Evolutionary conservation across 129 eudicot genomes (phyloP).

Genomic region (Solidago caesia): DNA sequence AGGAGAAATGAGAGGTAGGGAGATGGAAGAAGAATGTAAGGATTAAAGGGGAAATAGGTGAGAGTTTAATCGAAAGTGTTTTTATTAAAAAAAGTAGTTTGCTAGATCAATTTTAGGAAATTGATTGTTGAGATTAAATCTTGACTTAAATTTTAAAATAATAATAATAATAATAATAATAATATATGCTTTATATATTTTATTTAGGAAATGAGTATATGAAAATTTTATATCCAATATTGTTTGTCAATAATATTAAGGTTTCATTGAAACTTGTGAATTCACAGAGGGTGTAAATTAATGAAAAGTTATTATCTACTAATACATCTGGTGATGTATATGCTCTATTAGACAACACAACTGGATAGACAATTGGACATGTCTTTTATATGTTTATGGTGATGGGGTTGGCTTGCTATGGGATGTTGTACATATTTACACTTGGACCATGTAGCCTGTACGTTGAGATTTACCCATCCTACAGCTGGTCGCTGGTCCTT

Average conservation of each 20-base stretch:
- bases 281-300: background rate
- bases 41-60: too few relatives aligned
- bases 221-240: background rate
- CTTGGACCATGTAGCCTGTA: conserved; percentile 15
- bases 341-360: conserved; percentile 16
- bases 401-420: conserved; percentile 23
- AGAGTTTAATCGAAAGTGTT: too few relatives aligned
- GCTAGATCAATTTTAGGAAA: too few relatives aligned
- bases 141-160: too few relatives aligned
- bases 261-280: background rate
- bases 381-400: conserved; percentile 17
- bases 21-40: too few relatives aligned
- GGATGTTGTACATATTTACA: conserved; percentile 15
- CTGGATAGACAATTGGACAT: conserved; percentile 1
- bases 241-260: background rate
- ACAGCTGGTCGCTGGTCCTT: conserved; percentile 15
- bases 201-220: background rate
- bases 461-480: conserved; percentile 26
- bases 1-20: too few relatives aligned
- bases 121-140: too few relatives aligned
- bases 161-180: too few relatives aligned
- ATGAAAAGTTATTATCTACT: background rate
- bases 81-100: too few relatives aligned
- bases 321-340: conserved; percentile 14
- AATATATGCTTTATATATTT: too few relatives aligned